These are phyloP conservation scores for Agastache rugosa DNA, from an alignment of 257 asterid genomes.

Conservation along the genomic window DNA sequence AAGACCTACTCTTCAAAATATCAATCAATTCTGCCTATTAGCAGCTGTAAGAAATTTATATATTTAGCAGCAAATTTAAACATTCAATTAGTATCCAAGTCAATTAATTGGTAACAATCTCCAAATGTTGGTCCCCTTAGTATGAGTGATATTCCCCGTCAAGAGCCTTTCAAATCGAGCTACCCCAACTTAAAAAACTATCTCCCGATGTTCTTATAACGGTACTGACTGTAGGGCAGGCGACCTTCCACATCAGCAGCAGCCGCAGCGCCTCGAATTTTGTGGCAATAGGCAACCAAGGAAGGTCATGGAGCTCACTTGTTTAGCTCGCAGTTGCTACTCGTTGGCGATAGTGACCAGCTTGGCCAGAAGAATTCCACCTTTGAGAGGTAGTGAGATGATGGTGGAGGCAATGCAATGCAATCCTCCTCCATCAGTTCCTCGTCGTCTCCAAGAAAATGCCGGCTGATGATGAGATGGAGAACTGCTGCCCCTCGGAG, in stretches of 20 bases:
- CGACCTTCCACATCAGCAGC: neutral
- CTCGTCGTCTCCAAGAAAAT: conserved; percentile 1
- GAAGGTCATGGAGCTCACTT: neutral
- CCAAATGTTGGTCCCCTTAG: too few relatives aligned
- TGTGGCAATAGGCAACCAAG: neutral
- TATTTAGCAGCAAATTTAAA: too few relatives aligned
- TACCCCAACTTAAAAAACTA: neutral
- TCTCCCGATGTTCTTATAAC: neutral
- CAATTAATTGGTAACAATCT: too few relatives aligned
- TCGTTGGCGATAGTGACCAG: conserved; percentile 15
- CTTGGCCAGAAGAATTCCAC: conserved; percentile 29
- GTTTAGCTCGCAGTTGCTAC: neutral
- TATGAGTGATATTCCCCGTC: too few relatives aligned
- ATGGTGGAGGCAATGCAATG: neutral
- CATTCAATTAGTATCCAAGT: too few relatives aligned
- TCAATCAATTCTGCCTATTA: too few relatives aligned
- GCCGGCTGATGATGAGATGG: neutral
- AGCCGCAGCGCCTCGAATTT: neutral
- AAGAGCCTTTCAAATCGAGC: neutral
- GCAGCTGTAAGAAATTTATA: too few relatives aligned
- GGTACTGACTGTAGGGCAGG: neutral
- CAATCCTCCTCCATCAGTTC: conserved; percentile 25
- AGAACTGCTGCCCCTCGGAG: conserved; percentile 16
- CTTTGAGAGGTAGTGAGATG: conserved; percentile 26
- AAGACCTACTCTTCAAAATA: too few relatives aligned